Conservation (phyloP, 2,329 filamentous ascomycete species). For the Trichoderma afroharzianum region DNA sequence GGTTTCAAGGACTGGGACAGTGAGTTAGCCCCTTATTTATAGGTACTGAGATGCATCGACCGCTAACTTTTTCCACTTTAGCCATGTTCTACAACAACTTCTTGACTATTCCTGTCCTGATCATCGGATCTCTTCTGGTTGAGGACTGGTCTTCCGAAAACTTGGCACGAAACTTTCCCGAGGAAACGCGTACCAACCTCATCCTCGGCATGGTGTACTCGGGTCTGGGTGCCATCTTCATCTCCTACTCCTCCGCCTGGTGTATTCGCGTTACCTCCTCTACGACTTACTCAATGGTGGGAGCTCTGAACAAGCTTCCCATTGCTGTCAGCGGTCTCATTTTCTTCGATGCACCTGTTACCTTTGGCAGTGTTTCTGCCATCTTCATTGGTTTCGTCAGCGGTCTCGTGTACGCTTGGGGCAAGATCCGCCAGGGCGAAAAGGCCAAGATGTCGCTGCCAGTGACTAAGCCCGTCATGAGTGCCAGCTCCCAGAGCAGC, state of each 20-base stretch:
- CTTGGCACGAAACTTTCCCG: constrained; percentile 81
- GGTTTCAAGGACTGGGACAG: constrained; percentile 99
- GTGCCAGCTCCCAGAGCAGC: constrained; percentile 83
- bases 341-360: constrained; percentile 94
- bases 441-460: constrained; percentile 68
- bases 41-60: neutral
- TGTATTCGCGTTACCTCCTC: constrained; percentile 96
- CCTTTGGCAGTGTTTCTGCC: constrained; percentile 84
- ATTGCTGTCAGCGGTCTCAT: constrained; percentile 88
- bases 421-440: constrained; percentile 49
- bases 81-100: constrained; percentile 99
- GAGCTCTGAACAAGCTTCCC: constrained; percentile 94
- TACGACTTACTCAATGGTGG: constrained; percentile 98
- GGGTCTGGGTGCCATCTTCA: constrained; percentile 89
- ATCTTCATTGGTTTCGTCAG: constrained; percentile 89
- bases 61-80: constrained; percentile 42
- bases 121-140: constrained; percentile 73
- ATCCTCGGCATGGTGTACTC: constrained; percentile 91
- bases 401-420: constrained; percentile 76
- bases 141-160: constrained; percentile 93
- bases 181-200: constrained; percentile 72
- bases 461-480: constrained; percentile 64
- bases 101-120: constrained; percentile 86
- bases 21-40: constrained; percentile 51
- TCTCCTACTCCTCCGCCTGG: constrained; percentile 99